Evolutionary conservation across 305 asterid genomes (phyloP).

Genomic region (Fraxinus baroniana): DNA sequence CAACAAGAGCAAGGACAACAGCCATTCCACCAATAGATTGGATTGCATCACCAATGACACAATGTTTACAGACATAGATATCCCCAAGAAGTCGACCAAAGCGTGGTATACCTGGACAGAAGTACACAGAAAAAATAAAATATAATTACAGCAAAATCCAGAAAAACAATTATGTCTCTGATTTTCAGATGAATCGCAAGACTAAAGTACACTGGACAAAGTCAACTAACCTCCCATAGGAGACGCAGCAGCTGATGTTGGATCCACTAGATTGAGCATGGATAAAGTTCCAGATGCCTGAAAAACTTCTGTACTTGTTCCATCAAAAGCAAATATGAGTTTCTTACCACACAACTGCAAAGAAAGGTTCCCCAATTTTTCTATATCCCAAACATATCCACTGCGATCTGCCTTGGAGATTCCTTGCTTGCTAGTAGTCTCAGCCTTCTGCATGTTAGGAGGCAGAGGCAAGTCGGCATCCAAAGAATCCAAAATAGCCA

Average conservation of each 20-base stretch:
- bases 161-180: neutral
- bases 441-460: conserved; percentile 69
- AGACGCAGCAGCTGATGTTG: conserved; percentile 98
- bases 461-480: conserved; percentile 72
- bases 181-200: neutral
- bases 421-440: conserved; percentile 70
- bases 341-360: conserved; percentile 90
- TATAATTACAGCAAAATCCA: no score
- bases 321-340: conserved; percentile 96
- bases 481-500: conserved; percentile 98
- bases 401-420: conserved; percentile 76
- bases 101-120: conserved; percentile 92
- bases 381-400: conserved; percentile 97
- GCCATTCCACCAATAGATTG: conserved; percentile 96
- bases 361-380: conserved; percentile 77
- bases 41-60: conserved; percentile 89
- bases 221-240: conserved; percentile 80
- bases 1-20: conserved; percentile 93
- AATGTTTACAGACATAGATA: conserved; percentile 80
- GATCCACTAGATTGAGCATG: conserved; percentile 97
- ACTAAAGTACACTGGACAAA: no score
- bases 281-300: conserved; percentile 86
- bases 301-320: conserved; percentile 84
- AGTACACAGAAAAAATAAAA: no score
- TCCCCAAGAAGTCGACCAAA: conserved; percentile 96